Base-by-base conservation (phyloP, 2,329 filamentous ascomycete genomes). In the Trichoderma guizhouense region DNA sequence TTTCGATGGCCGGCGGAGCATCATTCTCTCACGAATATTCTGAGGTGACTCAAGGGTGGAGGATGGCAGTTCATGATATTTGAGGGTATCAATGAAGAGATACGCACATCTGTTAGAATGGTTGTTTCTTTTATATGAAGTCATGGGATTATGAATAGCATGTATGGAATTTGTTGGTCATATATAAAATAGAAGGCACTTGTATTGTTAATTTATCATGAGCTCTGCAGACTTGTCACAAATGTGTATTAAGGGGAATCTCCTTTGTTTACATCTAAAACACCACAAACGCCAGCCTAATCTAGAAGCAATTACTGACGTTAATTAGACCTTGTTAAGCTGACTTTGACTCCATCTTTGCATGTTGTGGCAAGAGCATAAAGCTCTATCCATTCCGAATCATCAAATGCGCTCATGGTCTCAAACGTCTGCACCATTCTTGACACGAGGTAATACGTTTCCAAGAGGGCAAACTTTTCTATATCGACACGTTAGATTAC, bases 391-490 rank as follows among this genome's bases (percentile, higher is more conserved):
- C 81, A 82, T 28, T 77, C 77, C 12, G 72, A 63, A 3, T 77
- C 74, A 24, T 81, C 79, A 12, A 69, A 69, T 24, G 79, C 78
- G 51, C 77, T 72, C 43, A 82, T 74, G 5, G 68, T 64, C 47
- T 72, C 74, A 69, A 78, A 82, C 7, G 76, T 78, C 75, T 82
- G 81, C 21, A 76, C 78, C 75, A 82, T 78, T 57, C 81, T 77
- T 18, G 79, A 78, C 15, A 82, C 77, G 26, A 82, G 63, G 15
- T 80, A 82, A 11, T 79, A 76, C 5, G 78, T 75, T 73, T 82
- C 81, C 5, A 80, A 66, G 14, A 82, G 74, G 11, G 81, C 81
- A 32, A 81, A 78, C 65, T 82, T 80, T 69, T 81, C 81, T 82
- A 24, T 5, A 55, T 58, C 5, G 3, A 4, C 3, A 74, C 34